phyloP scores from a whole-genome alignment of 2,329 filamentous ascomycete species.

The Talaromyces sp. region DNA sequence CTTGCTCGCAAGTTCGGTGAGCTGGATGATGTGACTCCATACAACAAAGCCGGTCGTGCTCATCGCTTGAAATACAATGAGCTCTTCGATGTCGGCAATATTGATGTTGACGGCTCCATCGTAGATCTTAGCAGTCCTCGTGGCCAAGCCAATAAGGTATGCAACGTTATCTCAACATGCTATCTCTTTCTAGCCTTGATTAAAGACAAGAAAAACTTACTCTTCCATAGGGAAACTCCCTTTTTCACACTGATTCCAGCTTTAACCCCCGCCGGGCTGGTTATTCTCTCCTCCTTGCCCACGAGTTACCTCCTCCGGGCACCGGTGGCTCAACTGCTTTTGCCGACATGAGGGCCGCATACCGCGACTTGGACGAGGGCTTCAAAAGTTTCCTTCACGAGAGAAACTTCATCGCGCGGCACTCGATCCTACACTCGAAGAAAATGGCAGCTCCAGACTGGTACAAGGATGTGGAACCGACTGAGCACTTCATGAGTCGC shows the following conservation, averaged over 20 bases:
- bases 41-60: conserved; percentile 43
- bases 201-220: not conserved
- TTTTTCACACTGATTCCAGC: conserved; percentile 53
- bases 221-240: conserved; percentile 40
- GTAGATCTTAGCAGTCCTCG: conserved; percentile 40
- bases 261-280: conserved; percentile 53
- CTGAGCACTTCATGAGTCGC: conserved; percentile 32
- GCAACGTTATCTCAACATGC: not conserved
- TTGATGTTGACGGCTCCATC: conserved; percentile 45
- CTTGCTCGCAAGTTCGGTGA: conserved; percentile 51
- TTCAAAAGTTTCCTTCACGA: conserved; percentile 32
- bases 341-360: conserved; percentile 51
- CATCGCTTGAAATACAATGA: conserved; percentile 47
- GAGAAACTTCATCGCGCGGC: conserved; percentile 44
- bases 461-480: conserved; percentile 44
- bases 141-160: conserved; percentile 38
- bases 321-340: conserved; percentile 50
- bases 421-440: conserved; percentile 49
- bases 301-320: conserved; percentile 44
- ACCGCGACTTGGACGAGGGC: conserved; percentile 40
- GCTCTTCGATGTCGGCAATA: conserved; percentile 56
- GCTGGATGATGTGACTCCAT: conserved; percentile 52
- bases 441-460: conserved; percentile 48
- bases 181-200: not conserved
- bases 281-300: conserved; percentile 50